Conservation (phyloP, 2,329 filamentous ascomycete genomes). For the Oidium heveae region DNA sequence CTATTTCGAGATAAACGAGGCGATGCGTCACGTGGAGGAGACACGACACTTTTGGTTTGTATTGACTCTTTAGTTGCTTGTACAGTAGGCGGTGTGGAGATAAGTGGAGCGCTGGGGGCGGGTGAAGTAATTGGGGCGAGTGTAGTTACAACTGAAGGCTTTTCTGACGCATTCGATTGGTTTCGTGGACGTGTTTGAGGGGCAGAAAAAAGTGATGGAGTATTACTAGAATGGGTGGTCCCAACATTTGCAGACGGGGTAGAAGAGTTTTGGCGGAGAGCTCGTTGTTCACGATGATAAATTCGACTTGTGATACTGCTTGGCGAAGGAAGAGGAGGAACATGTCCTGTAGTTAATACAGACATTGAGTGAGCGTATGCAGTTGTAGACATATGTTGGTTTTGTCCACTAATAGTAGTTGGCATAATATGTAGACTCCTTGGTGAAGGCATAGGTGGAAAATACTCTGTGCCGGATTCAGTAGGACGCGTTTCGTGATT, state of each 20-base stretch:
- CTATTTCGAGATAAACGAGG: slow-evolving; percentile 17
- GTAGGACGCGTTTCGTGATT: slow-evolving; percentile 35
- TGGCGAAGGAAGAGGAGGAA: slow-evolving; percentile 1
- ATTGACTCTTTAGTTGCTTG: slow-evolving; percentile 19
- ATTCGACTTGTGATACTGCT: slow-evolving; percentile 33
- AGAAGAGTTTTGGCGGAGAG: slow-evolving; percentile 53
- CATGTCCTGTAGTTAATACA: slow-evolving; percentile 26
- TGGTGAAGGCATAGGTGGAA: slow-evolving; percentile 38
- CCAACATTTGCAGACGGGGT: slow-evolving; percentile 18
- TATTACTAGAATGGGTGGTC: slow-evolving; percentile 26
- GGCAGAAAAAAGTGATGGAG: slow-evolving; percentile 5
- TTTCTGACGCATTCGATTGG: slow-evolving; percentile 31
- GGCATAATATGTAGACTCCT: slow-evolving; percentile 11
- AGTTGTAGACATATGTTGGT: slow-evolving; percentile 11
- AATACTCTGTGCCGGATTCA: slow-evolving; percentile 57
- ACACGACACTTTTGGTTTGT: slow-evolving; percentile 15
- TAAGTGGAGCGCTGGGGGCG: slow-evolving; percentile 23
- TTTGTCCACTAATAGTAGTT: slow-evolving; percentile 8
- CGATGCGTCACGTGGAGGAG: slow-evolving; percentile 23
- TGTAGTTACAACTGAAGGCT: slow-evolving; percentile 18
- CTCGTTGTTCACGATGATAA: slow-evolving; percentile 30
- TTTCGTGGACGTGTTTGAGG: slow-evolving; percentile 23
- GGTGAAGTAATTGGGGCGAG: slow-evolving; percentile 28
- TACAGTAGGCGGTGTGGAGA: slow-evolving; percentile 27
- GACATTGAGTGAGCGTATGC: slow-evolving; percentile 39